phyloP scores from a whole-genome alignment of 495 filamentous ascomycete genomes.

The Usnea hakonensis region DNA sequence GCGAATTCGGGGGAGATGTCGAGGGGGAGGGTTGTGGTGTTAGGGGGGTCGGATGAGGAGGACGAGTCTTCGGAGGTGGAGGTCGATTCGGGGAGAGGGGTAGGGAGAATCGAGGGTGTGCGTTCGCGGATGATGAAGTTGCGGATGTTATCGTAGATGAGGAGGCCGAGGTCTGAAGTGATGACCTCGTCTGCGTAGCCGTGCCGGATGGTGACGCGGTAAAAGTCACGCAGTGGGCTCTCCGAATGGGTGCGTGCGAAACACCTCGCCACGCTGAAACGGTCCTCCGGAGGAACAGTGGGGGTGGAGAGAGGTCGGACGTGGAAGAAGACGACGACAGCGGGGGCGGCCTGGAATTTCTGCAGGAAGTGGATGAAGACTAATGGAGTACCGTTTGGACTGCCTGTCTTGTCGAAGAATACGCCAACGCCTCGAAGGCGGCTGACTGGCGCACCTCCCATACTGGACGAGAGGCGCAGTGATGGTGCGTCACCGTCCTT shows the following conservation, averaged over 20 bases:
- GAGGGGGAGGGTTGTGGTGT: constrained; percentile 9
- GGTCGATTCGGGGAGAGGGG: constrained; percentile 9
- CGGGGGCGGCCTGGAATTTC: constrained; percentile 52
- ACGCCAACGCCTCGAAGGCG: constrained; percentile 49
- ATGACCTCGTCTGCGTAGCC: constrained; percentile 66
- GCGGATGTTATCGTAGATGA: constrained; percentile 54
- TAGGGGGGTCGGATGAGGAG: not conserved
- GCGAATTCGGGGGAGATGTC: not conserved
- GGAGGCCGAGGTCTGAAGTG: constrained; percentile 48
- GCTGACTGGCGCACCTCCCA: constrained; percentile 40
- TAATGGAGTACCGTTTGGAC: constrained; percentile 39
- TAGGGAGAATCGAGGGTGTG: constrained; percentile 18
- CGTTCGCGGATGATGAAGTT: constrained; percentile 41
- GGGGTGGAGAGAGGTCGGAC: constrained; percentile 46
- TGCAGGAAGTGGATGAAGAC: constrained; percentile 58
- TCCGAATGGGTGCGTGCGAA: constrained; percentile 6
- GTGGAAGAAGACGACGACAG: constrained; percentile 56
- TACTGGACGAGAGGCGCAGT: constrained; percentile 31
- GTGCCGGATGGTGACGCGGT: constrained; percentile 58
- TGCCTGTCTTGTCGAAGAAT: constrained; percentile 60
- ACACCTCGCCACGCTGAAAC: constrained; percentile 40
- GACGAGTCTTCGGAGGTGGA: constrained; percentile 10
- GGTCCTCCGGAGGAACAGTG: constrained; percentile 37
- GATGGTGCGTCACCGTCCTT: not conserved
- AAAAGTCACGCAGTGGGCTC: constrained; percentile 47